A percentile compares a stretch with the other conserved stretches of the same genome.
Evolutionary conservation across 2,329 filamentous ascomycete genomes (phyloP).

Genomic region (Penicillium freii): DNA sequence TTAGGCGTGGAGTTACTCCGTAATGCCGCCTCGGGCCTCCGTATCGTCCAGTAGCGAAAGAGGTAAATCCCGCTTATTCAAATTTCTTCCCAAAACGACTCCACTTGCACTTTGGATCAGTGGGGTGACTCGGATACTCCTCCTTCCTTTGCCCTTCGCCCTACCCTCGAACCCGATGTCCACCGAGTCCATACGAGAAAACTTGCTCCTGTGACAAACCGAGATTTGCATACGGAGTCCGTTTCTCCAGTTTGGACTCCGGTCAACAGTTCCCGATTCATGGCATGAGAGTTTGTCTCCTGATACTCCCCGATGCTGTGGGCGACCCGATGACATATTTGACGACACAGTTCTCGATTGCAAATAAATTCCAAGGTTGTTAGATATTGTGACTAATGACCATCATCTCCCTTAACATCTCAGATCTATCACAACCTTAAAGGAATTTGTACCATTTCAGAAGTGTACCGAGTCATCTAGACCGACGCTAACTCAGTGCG

Average conservation of each 20-base stretch:
- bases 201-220: constrained; percentile 13
- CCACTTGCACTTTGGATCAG: constrained; percentile 9
- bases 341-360: neutral
- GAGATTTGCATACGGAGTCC: constrained; percentile 4
- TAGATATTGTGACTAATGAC: neutral
- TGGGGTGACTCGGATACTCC: constrained; percentile 25
- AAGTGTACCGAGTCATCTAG: neutral
- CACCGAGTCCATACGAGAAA: constrained; percentile 11
- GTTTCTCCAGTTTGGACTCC: neutral
- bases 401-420: neutral
- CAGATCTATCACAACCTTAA: constrained; percentile 3
- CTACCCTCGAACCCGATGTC: constrained; percentile 9
- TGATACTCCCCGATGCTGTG: neutral
- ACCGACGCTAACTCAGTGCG: constrained; percentile 2
- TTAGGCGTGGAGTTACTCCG: neutral
- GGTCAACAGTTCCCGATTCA: constrained; percentile 7
- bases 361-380: neutral
- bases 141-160: constrained; percentile 12
- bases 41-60: constrained; percentile 10
- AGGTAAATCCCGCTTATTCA: constrained; percentile 15
- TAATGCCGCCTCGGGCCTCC: constrained; percentile 3
- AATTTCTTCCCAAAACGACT: neutral
- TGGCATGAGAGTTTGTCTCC: constrained; percentile 4
- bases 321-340: neutral
- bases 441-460: neutral